phyloP scores from a whole-genome alignment of 2,329 filamentous ascomycete genomes.

The Cordyceps javanica region DNA sequence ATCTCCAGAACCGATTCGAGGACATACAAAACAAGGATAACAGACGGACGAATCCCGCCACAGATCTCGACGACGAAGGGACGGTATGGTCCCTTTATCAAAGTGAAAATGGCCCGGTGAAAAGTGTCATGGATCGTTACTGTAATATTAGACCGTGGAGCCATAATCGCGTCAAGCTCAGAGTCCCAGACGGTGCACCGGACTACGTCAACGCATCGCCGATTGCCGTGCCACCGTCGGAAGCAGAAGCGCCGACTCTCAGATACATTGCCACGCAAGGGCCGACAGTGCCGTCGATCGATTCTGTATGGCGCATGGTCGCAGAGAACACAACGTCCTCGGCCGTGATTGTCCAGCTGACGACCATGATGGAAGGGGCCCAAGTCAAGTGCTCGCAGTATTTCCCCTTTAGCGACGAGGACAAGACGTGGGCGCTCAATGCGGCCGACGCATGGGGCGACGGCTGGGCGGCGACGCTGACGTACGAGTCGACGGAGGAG shows the following conservation, averaged over 20 bases:
- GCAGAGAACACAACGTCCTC: slow-evolving; percentile 67
- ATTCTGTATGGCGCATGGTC: slow-evolving; percentile 94
- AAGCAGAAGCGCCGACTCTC: slow-evolving; percentile 33
- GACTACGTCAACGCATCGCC: slow-evolving; percentile 83
- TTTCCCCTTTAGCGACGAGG: slow-evolving; percentile 58
- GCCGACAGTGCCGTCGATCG: slow-evolving; percentile 67
- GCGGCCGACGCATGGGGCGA: slow-evolving; percentile 59
- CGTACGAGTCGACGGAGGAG: slow-evolving; percentile 57
- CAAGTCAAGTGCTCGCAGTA: slow-evolving; percentile 86
- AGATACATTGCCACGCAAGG: slow-evolving; percentile 92
- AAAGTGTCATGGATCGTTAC: slow-evolving; percentile 66
- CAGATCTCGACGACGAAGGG: slow-evolving; percentile 29
- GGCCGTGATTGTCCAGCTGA: slow-evolving; percentile 90
- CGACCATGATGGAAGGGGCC: slow-evolving; percentile 72
- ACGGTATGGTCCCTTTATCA: slow-evolving; percentile 31
- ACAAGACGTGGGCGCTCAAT: slow-evolving; percentile 52
- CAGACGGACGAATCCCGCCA: slow-evolving; percentile 36
- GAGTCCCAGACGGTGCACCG: slow-evolving; percentile 64
- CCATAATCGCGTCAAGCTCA: slow-evolving; percentile 74
- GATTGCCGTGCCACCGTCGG: slow-evolving; percentile 47
- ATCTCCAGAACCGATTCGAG: slow-evolving; percentile 38
- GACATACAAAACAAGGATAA: slow-evolving; percentile 50
- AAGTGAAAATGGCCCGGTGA: slow-evolving; percentile 25
- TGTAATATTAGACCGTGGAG: slow-evolving; percentile 85
- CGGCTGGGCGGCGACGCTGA: slow-evolving; percentile 62